Evolutionary conservation across 208 protist species (phyloP).

Genomic region (Leishmania gerbilli): DNA sequence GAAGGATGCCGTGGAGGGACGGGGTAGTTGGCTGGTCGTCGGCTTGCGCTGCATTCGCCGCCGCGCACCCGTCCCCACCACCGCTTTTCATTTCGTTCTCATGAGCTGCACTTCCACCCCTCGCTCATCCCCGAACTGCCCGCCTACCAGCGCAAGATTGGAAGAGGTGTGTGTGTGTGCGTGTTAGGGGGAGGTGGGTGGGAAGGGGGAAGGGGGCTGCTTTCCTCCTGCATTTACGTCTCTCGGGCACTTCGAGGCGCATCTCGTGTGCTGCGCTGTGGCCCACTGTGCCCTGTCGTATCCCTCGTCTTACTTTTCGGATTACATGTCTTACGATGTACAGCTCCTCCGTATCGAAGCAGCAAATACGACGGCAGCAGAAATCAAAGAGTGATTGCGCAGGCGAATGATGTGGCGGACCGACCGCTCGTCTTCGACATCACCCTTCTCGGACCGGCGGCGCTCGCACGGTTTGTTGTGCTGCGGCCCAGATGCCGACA

Average conservation of each 20-base stretch:
- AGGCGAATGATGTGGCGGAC: not conserved
- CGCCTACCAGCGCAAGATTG: not conserved
- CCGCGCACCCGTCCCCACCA: not conserved
- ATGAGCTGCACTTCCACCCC: not conserved
- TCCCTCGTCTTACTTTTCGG: not conserved
- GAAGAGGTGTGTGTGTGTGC: not conserved
- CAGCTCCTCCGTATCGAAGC: not conserved
- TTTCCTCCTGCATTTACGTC: not conserved
- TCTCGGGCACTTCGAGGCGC: not conserved
- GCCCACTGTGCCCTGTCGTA: not conserved
- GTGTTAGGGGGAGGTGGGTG: not conserved
- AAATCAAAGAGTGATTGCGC: not conserved
- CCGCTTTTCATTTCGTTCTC: too few relatives aligned
- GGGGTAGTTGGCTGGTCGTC: not conserved
- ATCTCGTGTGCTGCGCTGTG: not conserved
- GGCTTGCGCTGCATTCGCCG: not conserved
- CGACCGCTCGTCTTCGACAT: not conserved
- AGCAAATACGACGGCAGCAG: not conserved
- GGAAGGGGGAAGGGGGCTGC: not conserved
- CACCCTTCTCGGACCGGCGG: not conserved
- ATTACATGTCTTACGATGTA: slow-evolving; percentile 3
- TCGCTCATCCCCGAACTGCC: not conserved
- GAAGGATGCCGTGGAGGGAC: not conserved
- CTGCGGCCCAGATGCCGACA: not conserved
- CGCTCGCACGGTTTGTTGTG: not conserved